Percentiles rank a stretch among this genome's conserved stretches.
Evolutionary conservation across 2,329 filamentous ascomycete genomes (phyloP).

Genomic region (Cytospora mali): DNA sequence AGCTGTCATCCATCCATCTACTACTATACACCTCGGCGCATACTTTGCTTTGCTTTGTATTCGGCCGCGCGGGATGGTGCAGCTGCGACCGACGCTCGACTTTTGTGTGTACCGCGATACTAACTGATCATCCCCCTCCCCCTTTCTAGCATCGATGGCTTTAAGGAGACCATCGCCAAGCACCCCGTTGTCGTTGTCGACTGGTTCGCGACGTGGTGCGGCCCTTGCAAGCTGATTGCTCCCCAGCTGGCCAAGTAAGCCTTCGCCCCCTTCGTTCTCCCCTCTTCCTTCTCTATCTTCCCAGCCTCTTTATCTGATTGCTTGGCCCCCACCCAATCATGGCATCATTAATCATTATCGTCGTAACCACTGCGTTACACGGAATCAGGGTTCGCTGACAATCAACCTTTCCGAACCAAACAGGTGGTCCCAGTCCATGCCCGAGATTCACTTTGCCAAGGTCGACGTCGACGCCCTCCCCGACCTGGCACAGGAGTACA

Average conservation of each 20-base stretch:
- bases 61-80: neutral
- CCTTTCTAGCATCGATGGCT: constrained; percentile 32
- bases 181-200: constrained; percentile 72
- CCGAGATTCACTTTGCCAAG: constrained; percentile 74
- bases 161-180: constrained; percentile 42
- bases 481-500: constrained; percentile 74
- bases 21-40: neutral
- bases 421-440: constrained; percentile 61
- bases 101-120: neutral
- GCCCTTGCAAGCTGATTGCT: constrained; percentile 89
- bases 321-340: neutral
- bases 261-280: constrained; percentile 24
- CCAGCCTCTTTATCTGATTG: neutral
- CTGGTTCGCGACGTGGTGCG: constrained; percentile 89
- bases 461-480: constrained; percentile 85
- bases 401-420: neutral
- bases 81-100: constrained; percentile 8
- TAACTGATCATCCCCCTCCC: constrained; percentile 3
- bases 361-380: neutral
- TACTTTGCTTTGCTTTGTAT: neutral
- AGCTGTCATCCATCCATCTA: neutral
- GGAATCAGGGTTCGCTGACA: constrained; percentile 2
- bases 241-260: constrained; percentile 70
- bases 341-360: neutral
- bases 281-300: neutral